These are phyloP conservation scores for Iberis amara DNA, from an alignment of 441 rosid genomes.

Conservation along the genomic window DNA sequence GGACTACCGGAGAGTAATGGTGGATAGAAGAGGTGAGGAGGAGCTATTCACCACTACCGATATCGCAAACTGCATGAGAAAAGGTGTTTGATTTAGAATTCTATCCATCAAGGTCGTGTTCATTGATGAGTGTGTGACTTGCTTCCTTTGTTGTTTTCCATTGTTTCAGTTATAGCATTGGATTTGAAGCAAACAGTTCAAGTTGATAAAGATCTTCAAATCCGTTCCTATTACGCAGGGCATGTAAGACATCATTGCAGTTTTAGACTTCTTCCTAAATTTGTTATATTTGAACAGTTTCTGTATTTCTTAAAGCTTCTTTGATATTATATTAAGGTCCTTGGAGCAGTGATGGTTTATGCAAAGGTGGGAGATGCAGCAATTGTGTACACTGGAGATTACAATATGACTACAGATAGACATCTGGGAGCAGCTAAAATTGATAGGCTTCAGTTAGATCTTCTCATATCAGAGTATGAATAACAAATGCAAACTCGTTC, in stretches of 20 bases:
- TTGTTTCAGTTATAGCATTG: conserved; percentile 64
- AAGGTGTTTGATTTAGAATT: conserved; percentile 39
- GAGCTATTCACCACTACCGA: conserved; percentile 71
- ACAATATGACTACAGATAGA: conserved; percentile 96
- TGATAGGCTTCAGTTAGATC: conserved; percentile 71
- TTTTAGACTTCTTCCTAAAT: conserved; percentile 7
- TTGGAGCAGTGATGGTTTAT: conserved; percentile 99
- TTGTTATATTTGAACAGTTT: conserved; percentile 5
- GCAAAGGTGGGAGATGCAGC: conserved; percentile 86
- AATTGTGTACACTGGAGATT: conserved; percentile 93
- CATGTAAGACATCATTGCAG: conserved; percentile 53
- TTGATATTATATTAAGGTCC: conserved; percentile 44
- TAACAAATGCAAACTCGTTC: conserved; percentile 5
- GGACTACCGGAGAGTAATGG: conserved; percentile 84
- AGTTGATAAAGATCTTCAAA: conserved; percentile 82
- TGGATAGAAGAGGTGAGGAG: conserved; percentile 89
- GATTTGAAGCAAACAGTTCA: conserved; percentile 90
- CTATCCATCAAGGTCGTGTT: not conserved
- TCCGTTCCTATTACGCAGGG: conserved; percentile 94
- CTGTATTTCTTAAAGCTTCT: conserved; percentile 7
- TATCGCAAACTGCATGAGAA: conserved; percentile 74
- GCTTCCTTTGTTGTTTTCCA: not conserved
- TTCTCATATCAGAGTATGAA: conserved; percentile 86
- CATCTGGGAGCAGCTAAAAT: conserved; percentile 98
- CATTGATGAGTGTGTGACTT: conserved; percentile 2